phyloP scores from a whole-genome alignment of 352 stramenopile genomes.

The Aphanomyces stellatus region DNA sequence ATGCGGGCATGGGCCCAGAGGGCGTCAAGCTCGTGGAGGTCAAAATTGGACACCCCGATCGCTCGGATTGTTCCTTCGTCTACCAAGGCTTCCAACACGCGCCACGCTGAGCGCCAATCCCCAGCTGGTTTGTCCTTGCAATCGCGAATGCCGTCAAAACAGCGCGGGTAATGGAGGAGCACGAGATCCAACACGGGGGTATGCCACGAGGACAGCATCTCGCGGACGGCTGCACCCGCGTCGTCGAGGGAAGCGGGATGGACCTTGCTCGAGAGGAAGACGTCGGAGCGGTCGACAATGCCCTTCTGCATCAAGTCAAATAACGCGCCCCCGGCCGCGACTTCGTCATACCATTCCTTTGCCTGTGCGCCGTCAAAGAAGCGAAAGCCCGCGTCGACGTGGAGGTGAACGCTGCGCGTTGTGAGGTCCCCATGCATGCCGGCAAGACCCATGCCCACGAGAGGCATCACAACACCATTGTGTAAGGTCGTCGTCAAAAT shows the following conservation, averaged over 20 bases:
- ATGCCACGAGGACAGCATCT: conserved; percentile 25
- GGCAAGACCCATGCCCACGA: conserved; percentile 43
- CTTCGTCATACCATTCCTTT: conserved; percentile 51
- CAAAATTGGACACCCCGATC: conserved; percentile 41
- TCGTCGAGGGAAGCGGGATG: conserved; percentile 49
- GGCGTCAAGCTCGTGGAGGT: conserved; percentile 27
- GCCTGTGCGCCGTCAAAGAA: conserved; percentile 51
- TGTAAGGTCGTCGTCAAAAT: conserved; percentile 27
- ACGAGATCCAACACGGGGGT: conserved; percentile 35
- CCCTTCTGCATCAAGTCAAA: background rate
- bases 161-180: conserved; percentile 51
- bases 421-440: conserved; percentile 24
- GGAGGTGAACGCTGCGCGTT: conserved; percentile 23
- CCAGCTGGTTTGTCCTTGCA: conserved; percentile 25
- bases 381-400: conserved; percentile 36
- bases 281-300: conserved; percentile 15
- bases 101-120: conserved; percentile 46
- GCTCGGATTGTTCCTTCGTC: conserved; percentile 29
- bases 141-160: conserved; percentile 33
- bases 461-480: conserved; percentile 40
- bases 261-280: conserved; percentile 58
- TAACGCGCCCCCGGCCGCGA: conserved; percentile 35
- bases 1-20: conserved; percentile 28
- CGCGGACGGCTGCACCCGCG: conserved; percentile 25
- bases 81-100: conserved; percentile 34